Evolutionary conservation across 345 rosid species (phyloP), one percentile per base, ranked within the genome.

Genomic region (Trapa incisa): DNA sequence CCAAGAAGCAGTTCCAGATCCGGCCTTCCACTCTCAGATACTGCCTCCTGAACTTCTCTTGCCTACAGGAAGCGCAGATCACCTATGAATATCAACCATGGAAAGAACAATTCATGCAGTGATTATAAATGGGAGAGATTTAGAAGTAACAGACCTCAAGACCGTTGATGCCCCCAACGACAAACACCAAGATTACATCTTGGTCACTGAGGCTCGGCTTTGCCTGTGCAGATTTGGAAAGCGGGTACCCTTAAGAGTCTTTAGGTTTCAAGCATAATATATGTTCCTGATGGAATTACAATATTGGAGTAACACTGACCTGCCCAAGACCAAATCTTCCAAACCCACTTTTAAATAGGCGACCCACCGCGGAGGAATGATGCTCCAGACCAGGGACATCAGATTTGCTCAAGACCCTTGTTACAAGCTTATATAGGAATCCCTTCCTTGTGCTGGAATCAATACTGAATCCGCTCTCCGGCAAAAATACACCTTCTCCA

Each of bases 301-400:
- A 42, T 42, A 7, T 54, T n/a, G 42, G 52, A 52, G 67, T 36
- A 17, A 65, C 74, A 65, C 78, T 72, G 69, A 83, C 98, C 94
- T 90, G 97, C 64, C 96, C 95, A 65, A 93, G 88, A 71, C 98
- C 98, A 78, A 93, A 87, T 80, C 98, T 84, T 72, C 97, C 97
- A 66, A 93, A 90, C 6, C 98, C 97, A 66, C 96, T 93, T 84
- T 93, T 93, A 74, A 93, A 86, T 71, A 93, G 87, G 64, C 98
- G 80, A 15, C 98, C 98, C 3, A 93, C 97, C 1, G 98, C 78
- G 47, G 98, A 90, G 39, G 98, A 93, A 84, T 93, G 98, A 71
- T 88, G 87, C 82, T 90, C 89, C 83, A 90, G 79, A 37, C 96
- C 89, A 0, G 88, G 86, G 32, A 93, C 70, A 70, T 88, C 92